phyloP scores from a whole-genome alignment of 2,329 filamentous ascomycete genomes.

The Botrytis porri region DNA sequence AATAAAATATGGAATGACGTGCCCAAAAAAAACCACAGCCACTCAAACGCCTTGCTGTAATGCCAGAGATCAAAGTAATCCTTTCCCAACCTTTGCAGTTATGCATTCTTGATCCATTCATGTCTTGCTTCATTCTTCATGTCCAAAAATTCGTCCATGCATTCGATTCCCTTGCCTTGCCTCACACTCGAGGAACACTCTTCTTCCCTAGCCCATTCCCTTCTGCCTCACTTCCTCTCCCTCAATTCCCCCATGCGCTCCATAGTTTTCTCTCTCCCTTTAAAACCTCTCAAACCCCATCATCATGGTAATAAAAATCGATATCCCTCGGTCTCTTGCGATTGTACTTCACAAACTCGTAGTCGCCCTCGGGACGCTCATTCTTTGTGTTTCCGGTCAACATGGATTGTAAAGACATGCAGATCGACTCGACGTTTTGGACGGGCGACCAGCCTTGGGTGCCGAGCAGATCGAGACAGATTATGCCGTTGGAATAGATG shows the following conservation, averaged over 20 bases:
- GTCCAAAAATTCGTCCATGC: not conserved
- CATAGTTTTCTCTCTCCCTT: not conserved
- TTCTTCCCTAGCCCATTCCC: not conserved
- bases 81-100: not conserved
- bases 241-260: not conserved
- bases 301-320: conserved; percentile 91
- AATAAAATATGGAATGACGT: not conserved
- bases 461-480: conserved; percentile 91
- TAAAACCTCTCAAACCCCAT: conserved; percentile 51
- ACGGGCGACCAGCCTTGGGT: conserved; percentile 91
- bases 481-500: conserved; percentile 89
- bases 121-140: not conserved
- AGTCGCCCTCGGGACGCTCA: conserved; percentile 85
- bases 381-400: conserved; percentile 90
- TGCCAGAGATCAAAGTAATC: not conserved
- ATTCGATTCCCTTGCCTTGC: not conserved
- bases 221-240: not conserved
- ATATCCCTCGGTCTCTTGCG: conserved; percentile 81
- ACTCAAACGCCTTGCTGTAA: conserved; percentile 17
- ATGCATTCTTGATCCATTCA: not conserved
- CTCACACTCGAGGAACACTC: not conserved
- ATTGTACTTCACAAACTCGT: conserved; percentile 82
- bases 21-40: not conserved
- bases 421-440: conserved; percentile 94
- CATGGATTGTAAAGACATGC: conserved; percentile 98